These are phyloP conservation scores for Crithidia thermophila DNA, from an alignment of 208 protist species.

Conservation along the genomic window DNA sequence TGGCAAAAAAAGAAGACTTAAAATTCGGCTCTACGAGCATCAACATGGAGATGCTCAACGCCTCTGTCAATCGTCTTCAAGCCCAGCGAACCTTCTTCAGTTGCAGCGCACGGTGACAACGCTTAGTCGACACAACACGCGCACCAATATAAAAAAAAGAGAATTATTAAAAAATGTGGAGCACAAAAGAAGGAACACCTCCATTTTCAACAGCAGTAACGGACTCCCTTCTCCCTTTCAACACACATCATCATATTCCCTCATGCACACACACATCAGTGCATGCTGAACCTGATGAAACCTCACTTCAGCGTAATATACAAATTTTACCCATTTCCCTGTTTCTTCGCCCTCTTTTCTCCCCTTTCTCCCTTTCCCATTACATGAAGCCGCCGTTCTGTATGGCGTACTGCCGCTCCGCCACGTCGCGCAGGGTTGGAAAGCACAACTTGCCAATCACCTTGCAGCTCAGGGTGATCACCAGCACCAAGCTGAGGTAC, in stretches of 20 bases:
- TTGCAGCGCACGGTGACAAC: too few species aligned
- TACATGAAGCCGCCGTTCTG: conserved; percentile 19
- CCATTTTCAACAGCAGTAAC: too few species aligned
- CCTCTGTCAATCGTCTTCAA: too few species aligned
- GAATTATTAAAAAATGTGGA: too few species aligned
- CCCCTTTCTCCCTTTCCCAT: background rate
- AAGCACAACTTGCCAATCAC: conserved; percentile 61
- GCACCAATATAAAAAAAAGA: too few species aligned
- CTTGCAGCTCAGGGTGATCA: conserved; percentile 55
- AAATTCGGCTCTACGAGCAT: too few species aligned
- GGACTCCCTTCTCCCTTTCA: too few species aligned
- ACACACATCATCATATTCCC: background rate
- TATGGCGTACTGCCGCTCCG: conserved; percentile 48
- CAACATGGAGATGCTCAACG: too few species aligned
- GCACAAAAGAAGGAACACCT: too few species aligned
- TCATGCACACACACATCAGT: background rate
- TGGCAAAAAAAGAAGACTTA: too few species aligned
- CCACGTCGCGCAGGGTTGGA: conserved; percentile 64
- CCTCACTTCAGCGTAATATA: background rate
- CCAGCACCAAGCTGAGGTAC: conserved; percentile 46
- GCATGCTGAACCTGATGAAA: background rate
- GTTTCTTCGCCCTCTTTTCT: conserved; percentile 2
- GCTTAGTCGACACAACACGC: too few species aligned
- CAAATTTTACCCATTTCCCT: conserved; percentile 1
- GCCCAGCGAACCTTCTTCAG: too few species aligned